phyloP scores from a whole-genome alignment of 306 rosid genomes.

The Lathyrus sativus region DNA sequence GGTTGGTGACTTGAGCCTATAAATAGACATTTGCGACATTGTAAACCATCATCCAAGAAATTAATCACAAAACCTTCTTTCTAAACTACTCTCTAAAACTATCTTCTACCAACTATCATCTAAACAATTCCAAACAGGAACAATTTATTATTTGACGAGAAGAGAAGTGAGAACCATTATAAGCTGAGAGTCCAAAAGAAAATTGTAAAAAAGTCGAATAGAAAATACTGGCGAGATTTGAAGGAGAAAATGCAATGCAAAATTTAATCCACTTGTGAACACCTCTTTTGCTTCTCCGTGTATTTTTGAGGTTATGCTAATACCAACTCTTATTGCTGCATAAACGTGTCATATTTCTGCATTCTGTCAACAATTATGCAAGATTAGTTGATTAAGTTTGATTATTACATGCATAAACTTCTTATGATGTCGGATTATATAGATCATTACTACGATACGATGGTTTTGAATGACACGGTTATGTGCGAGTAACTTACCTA shows the following conservation, averaged over 20 bases:
- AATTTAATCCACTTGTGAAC: background rate
- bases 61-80: too few species aligned
- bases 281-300: background rate
- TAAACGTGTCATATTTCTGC: background rate
- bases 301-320: background rate
- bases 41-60: too few species aligned
- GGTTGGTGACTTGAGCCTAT: too few species aligned
- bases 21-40: too few species aligned
- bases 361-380: background rate
- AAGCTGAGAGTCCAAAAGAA: background rate
- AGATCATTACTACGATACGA: background rate
- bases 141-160: slow-evolving; percentile 19
- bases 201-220: background rate
- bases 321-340: background rate
- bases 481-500: too few species aligned
- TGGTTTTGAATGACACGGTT: background rate
- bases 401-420: background rate
- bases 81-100: too few species aligned
- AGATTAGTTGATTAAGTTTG: background rate
- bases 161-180: slow-evolving; percentile 11
- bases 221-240: background rate
- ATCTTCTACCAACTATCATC: too few species aligned
- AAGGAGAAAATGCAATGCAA: background rate
- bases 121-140: too few species aligned
- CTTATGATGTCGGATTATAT: background rate